phyloP scores from a whole-genome alignment of 1,284 basidiomycete genomes.

The Schizophyllum amplum region DNA sequence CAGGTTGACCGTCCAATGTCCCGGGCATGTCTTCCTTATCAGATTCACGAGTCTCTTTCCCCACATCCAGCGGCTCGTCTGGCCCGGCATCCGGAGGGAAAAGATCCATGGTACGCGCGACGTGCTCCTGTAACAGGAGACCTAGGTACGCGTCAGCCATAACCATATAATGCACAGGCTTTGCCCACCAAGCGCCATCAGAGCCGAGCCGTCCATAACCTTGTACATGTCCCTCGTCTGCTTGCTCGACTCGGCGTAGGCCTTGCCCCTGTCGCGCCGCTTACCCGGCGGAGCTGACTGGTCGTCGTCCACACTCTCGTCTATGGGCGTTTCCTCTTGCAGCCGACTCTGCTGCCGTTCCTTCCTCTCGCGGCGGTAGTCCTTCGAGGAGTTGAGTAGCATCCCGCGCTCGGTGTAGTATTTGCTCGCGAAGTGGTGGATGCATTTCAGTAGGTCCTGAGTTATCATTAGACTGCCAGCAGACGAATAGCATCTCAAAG shows the following conservation, averaged over 20 bases:
- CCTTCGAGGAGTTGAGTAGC: constrained; percentile 40
- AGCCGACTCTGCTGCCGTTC: constrained; percentile 14
- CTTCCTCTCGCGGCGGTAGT: constrained; percentile 37
- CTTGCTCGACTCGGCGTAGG: constrained; percentile 12
- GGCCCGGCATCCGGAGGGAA: constrained; percentile 37
- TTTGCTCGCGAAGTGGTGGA: constrained; percentile 57
- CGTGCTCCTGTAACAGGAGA: constrained; percentile 40
- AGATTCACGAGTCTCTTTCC: not conserved
- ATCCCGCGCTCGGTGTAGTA: constrained; percentile 57
- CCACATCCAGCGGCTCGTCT: constrained; percentile 11
- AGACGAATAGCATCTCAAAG: constrained; percentile 3
- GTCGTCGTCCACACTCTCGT: constrained; percentile 16
- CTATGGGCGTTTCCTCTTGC: constrained; percentile 13
- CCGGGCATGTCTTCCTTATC: constrained; percentile 1
- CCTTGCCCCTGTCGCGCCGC: constrained; percentile 13
- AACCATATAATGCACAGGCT: not conserved
- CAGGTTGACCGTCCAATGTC: too few relatives aligned
- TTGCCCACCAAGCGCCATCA: constrained; percentile 59
- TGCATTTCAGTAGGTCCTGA: constrained; percentile 63
- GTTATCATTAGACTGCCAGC: constrained; percentile 1
- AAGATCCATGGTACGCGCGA: constrained; percentile 33
- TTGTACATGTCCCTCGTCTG: constrained; percentile 60
- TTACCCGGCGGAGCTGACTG: constrained; percentile 16
- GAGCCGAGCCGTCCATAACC: constrained; percentile 60
- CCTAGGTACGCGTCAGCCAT: too few relatives aligned